Conservation (phyloP, 1,284 basidiomycete genomes). For the Microbotryum violaceum region DNA sequence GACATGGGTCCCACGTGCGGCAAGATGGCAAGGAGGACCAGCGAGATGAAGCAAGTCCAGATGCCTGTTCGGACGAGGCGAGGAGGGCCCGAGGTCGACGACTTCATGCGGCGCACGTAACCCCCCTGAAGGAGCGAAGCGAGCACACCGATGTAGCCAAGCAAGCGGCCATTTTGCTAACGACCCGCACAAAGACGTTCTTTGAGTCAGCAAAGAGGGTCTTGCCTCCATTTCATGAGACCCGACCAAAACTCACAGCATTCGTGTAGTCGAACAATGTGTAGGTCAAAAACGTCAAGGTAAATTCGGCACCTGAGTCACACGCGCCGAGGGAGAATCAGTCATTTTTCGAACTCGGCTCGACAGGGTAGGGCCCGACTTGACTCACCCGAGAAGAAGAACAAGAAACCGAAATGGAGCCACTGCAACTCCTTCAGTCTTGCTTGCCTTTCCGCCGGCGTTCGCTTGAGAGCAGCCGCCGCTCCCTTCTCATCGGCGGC, state of each 20-base stretch:
- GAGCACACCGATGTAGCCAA: slow-evolving; percentile 75
- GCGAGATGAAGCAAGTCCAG: slow-evolving; percentile 58
- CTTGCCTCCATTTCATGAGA: neutral
- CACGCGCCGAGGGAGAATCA: neutral
- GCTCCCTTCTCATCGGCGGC: slow-evolving; percentile 15
- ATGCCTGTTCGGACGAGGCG: slow-evolving; percentile 70
- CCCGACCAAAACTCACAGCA: slow-evolving; percentile 38
- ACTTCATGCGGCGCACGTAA: slow-evolving; percentile 61
- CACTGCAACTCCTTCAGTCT: slow-evolving; percentile 48
- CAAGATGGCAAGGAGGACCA: slow-evolving; percentile 60
- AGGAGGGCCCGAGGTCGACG: slow-evolving; percentile 61
- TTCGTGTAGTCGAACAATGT: slow-evolving; percentile 79
- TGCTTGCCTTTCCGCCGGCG: slow-evolving; percentile 16
- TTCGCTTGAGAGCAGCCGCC: neutral
- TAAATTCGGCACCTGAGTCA: slow-evolving; percentile 65
- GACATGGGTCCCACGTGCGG: slow-evolving; percentile 18
- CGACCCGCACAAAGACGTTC: neutral
- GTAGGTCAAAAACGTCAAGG: slow-evolving; percentile 80
- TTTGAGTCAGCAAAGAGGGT: neutral
- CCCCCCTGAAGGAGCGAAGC: slow-evolving; percentile 81
- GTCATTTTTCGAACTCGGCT: neutral
- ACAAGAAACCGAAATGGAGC: slow-evolving; percentile 73
- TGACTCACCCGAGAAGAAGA: slow-evolving; percentile 64
- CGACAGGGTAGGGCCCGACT: neutral
- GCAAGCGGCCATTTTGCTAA: slow-evolving; percentile 67